Evolutionary conservation across 1,139 yeast species (phyloP).

Genomic region (Hyphopichia wangnamkhiaoensis): DNA sequence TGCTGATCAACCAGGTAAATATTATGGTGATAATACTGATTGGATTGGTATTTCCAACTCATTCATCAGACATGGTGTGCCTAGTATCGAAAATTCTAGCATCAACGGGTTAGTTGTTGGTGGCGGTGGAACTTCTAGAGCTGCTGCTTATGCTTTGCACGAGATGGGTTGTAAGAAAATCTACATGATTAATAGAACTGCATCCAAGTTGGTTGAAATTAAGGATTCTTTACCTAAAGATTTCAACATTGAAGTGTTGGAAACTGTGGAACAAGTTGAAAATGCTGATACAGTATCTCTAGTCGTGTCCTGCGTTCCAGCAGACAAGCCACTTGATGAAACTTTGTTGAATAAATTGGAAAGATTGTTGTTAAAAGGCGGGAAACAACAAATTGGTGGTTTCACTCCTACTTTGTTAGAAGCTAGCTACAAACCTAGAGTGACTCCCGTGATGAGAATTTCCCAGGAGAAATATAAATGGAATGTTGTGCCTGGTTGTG

Average conservation of each 20-base stretch:
- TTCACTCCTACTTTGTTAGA: constrained; percentile 67
- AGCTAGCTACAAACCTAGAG: constrained; percentile 88
- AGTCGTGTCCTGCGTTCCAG: constrained; percentile 87
- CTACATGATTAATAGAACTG: constrained; percentile 81
- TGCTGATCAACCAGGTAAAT: constrained; percentile 47
- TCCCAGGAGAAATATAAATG: constrained; percentile 63
- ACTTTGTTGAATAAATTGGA: constrained; percentile 49
- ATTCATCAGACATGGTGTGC: constrained; percentile 61
- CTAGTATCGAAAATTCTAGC: constrained; percentile 33
- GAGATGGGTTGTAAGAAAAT: constrained; percentile 76
- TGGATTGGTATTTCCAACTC: constrained; percentile 87
- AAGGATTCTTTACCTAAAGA: constrained; percentile 60
- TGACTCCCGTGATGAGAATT: constrained; percentile 80
- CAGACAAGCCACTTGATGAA: constrained; percentile 71
- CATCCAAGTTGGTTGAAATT: constrained; percentile 61
- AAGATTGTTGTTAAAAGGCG: constrained; percentile 45
- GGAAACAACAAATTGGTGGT: constrained; percentile 23
- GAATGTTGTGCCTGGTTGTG: constrained; percentile 82
- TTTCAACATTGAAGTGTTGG: constrained; percentile 61
- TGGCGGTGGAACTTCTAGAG: constrained; percentile 97
- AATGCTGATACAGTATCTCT: constrained; percentile 51
- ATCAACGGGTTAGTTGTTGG: constrained; percentile 78
- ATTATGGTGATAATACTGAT: constrained; percentile 90
- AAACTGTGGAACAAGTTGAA: constrained; percentile 46
- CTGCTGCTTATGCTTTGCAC: constrained; percentile 87